Evolutionary conservation across 768 basidiomycete species (phyloP), one percentile per base, ranked within the genome.

Genomic region (Leccinum rimulosum): DNA sequence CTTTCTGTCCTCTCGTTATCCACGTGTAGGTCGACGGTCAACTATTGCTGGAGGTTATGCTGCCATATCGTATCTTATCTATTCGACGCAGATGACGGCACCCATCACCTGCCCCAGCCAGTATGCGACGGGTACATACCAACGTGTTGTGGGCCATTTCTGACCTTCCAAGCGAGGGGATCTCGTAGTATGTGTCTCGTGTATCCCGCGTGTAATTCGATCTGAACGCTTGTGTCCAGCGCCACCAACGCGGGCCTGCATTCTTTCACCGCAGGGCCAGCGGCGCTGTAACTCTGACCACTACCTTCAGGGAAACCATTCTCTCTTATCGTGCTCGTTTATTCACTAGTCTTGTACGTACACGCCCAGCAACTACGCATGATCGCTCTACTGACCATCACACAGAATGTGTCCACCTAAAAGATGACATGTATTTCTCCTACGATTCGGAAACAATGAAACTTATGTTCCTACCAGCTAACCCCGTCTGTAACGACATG

Each of bases 11-110:
- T 48, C 6, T 48, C 47, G 17, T 58, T 28, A 30, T 27, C 3
- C 52, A 48, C 35, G 15, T 48, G n/a, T 15, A 35, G 14, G 33
- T 6, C 58, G 50, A 88, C 88, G 87, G 86, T 88, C 64, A 79
- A 82, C 55, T 83, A 77, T 89, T 38, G 87, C 86, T 40, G 87
- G 87, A 35, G 87, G 87, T 15, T 88, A 84, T 68, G 70, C 73
- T 27, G 71, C 81, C 58, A 85, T 64, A 77, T 89, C 56, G 84
- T 83, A 4, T 81, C 84, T 0, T 88, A 88, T 70, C 65, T 83
- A 38, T 89, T 89, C 74, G 79, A 83, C 66, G 72, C 81, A 10
- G 75, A 80, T 27, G 73, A 76, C 19, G 76, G 75, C 14, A 72
- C 79, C 4, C 70, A 40, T 89, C 50, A 75, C 80, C 3, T 73